phyloP scores from a whole-genome alignment of 768 basidiomycete genomes.

The Pulveroboletus sp. region DNA sequence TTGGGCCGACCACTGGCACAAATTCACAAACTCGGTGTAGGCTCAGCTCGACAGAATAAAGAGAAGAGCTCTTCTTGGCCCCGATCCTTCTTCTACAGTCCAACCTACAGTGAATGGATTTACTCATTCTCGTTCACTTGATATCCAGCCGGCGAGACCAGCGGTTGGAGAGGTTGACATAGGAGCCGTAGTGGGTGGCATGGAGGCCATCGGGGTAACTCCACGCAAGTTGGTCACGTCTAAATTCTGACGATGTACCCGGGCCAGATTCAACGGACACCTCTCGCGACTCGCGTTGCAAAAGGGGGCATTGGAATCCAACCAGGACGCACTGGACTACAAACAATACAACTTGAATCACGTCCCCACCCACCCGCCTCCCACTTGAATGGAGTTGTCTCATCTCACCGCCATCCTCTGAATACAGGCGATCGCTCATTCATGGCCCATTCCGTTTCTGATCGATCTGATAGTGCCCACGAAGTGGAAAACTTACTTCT shows the following conservation, averaged over 20 bases:
- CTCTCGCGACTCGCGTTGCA: constrained; percentile 49
- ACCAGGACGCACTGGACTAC: constrained; percentile 31
- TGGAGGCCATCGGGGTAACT: constrained; percentile 61
- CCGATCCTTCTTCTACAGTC: constrained; percentile 19
- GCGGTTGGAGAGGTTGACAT: constrained; percentile 38
- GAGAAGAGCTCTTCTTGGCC: constrained; percentile 70
- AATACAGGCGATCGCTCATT: constrained; percentile 39
- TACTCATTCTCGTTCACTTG: constrained; percentile 14
- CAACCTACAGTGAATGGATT: constrained; percentile 19
- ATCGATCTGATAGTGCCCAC: constrained; percentile 61
- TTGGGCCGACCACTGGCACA: not conserved
- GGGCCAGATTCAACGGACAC: constrained; percentile 74
- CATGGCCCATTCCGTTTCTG: constrained; percentile 45
- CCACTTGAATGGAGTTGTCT: constrained; percentile 21
- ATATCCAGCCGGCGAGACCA: constrained; percentile 19
- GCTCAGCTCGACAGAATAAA: constrained; percentile 79
- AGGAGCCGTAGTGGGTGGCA: constrained; percentile 55
- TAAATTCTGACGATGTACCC: constrained; percentile 6
- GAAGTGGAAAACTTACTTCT: constrained; percentile 70
- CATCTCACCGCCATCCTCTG: constrained; percentile 43
- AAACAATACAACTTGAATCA: constrained; percentile 26
- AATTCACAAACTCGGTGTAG: constrained; percentile 33
- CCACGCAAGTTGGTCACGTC: not conserved
- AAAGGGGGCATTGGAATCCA: constrained; percentile 32
- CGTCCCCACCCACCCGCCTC: too few relatives aligned